These are phyloP conservation scores for Metarhizium humberi DNA, from an alignment of 2,329 filamentous ascomycete genomes.

Conservation along the genomic window DNA sequence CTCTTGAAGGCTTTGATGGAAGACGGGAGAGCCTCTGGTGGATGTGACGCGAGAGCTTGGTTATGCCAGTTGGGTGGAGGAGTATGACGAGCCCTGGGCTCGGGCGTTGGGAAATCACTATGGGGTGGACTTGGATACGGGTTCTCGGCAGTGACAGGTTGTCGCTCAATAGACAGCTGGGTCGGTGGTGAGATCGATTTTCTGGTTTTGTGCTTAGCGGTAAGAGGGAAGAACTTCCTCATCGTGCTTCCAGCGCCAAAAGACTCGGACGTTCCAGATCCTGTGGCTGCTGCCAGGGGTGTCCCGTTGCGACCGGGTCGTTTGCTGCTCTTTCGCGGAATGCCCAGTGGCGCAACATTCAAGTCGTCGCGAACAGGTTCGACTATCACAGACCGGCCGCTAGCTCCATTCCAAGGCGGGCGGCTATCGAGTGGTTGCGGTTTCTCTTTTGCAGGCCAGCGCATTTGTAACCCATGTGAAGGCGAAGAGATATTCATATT, in stretches of 20 bases:
- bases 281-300: constrained; percentile 11
- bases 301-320: constrained; percentile 18
- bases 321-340: constrained; percentile 43
- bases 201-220: constrained; percentile 5
- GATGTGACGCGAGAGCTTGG: constrained; percentile 12
- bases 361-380: constrained; percentile 54
- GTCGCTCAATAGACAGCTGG: neutral
- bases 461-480: constrained; percentile 25
- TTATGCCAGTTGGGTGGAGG: constrained; percentile 4
- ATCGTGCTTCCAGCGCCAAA: constrained; percentile 19
- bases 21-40: constrained; percentile 12
- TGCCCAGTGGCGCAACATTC: constrained; percentile 44
- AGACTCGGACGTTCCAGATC: constrained; percentile 23
- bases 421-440: constrained; percentile 31
- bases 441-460: constrained; percentile 25
- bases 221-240: constrained; percentile 20
- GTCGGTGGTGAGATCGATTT: neutral
- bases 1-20: constrained; percentile 32
- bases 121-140: constrained; percentile 26
- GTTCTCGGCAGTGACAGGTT: constrained; percentile 9
- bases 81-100: constrained; percentile 10
- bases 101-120: constrained; percentile 14
- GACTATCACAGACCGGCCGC: constrained; percentile 56
- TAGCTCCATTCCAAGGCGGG: constrained; percentile 64
- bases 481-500: constrained; percentile 16